Evolutionary conservation across 208 protist genomes (phyloP).

Genomic region (Trypanosoma brucei): DNA sequence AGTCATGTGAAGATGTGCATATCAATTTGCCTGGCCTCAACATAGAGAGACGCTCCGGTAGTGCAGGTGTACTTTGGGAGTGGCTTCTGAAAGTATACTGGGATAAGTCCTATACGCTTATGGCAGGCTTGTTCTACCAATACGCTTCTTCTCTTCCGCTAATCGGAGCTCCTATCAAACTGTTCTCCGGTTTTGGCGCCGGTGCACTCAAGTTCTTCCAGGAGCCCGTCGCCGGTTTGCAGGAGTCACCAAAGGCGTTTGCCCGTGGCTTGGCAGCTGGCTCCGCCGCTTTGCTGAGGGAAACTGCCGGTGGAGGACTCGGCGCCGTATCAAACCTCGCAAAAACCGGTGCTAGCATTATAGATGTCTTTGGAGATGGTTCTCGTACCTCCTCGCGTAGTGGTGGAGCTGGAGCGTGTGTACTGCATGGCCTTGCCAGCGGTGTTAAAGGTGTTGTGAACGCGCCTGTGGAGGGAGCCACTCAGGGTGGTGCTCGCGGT

Average conservation of each 20-base stretch:
- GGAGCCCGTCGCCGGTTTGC: slow-evolving; percentile 71
- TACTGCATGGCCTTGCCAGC: slow-evolving; percentile 50
- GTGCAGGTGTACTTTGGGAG: slow-evolving; percentile 56
- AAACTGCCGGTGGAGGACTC: slow-evolving; percentile 69
- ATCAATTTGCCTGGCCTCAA: slow-evolving; percentile 68
- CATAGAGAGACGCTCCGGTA: slow-evolving; percentile 45
- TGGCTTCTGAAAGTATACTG: slow-evolving; percentile 74
- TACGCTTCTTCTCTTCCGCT: slow-evolving; percentile 86
- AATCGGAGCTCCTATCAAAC: slow-evolving; percentile 76
- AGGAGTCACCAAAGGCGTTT: slow-evolving; percentile 71
- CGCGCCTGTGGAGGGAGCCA: slow-evolving; percentile 77
- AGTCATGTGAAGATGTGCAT: slow-evolving; percentile 75
- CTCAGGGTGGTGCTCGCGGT: slow-evolving; percentile 67
- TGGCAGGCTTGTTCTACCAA: slow-evolving; percentile 73
- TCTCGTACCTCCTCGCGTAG: background rate
- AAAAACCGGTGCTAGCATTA: slow-evolving; percentile 63
- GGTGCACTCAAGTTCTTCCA: slow-evolving; percentile 80
- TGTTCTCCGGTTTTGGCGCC: slow-evolving; percentile 68
- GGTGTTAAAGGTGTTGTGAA: slow-evolving; percentile 80
- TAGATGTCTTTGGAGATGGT: slow-evolving; percentile 26
- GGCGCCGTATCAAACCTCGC: slow-evolving; percentile 80
- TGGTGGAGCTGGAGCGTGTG: slow-evolving; percentile 19
- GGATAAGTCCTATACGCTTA: slow-evolving; percentile 56
- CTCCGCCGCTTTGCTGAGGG: slow-evolving; percentile 57
- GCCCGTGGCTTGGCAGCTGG: slow-evolving; percentile 67